These are phyloP conservation scores for Liquidambar formosana DNA, from an alignment of 164 flowering plant species.

Conservation along the genomic window DNA sequence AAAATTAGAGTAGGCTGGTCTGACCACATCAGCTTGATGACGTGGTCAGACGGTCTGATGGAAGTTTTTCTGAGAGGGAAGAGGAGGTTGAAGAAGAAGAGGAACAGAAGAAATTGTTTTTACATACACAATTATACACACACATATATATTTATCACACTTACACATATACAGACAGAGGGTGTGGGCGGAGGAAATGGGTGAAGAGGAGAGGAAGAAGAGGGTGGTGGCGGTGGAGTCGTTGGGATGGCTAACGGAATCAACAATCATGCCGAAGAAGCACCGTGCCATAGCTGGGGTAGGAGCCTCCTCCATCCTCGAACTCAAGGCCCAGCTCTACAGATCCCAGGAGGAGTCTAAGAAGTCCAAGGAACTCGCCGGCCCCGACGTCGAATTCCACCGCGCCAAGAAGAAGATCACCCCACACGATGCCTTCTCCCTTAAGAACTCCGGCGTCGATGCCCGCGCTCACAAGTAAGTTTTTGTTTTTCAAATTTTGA, in stretches of 20 bases:
- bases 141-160: too few relatives aligned
- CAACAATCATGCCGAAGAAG: constrained; percentile 86
- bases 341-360: constrained; percentile 79
- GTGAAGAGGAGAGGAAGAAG: constrained; percentile 33
- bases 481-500: not conserved
- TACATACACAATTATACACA: too few relatives aligned
- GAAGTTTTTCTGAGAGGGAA: too few relatives aligned
- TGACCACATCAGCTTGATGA: too few relatives aligned
- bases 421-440: constrained; percentile 49
- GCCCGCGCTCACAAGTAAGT: constrained; percentile 77
- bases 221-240: constrained; percentile 65
- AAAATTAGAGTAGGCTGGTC: too few relatives aligned
- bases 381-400: constrained; percentile 55
- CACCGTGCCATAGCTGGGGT: constrained; percentile 89
- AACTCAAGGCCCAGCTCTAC: constrained; percentile 97
- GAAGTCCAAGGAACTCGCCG: constrained; percentile 42
- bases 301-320: constrained; percentile 81
- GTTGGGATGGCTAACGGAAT: constrained; percentile 97
- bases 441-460: constrained; percentile 85
- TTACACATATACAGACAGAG: too few relatives aligned
- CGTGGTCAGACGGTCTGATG: too few relatives aligned
- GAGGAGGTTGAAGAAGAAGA: too few relatives aligned
- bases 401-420: constrained; percentile 75
- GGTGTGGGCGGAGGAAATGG: too few relatives aligned
- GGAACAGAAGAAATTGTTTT: too few relatives aligned